Conservation (phyloP, 202 grass and related monocot genomes). For the Digitaria exilis region DNA sequence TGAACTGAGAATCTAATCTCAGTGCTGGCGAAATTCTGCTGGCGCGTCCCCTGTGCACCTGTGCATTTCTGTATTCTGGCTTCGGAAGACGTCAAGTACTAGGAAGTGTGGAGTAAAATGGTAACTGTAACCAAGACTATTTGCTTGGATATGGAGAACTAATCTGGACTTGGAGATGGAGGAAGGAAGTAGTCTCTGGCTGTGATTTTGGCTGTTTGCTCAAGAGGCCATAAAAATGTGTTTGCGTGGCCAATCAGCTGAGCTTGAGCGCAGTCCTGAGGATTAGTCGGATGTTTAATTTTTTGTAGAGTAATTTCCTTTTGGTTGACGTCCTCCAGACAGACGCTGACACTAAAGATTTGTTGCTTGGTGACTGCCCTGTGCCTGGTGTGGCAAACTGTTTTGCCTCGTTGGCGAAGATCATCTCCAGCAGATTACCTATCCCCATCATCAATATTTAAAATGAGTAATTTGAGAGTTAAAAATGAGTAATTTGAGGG, state of each 20-base stretch:
- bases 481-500: too few relatives aligned
- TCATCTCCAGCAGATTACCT: too few relatives aligned
- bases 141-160: background rate
- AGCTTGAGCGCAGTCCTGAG: background rate
- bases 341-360: too few relatives aligned
- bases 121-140: background rate
- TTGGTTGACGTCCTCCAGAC: too few relatives aligned
- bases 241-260: background rate
- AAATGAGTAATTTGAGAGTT: too few relatives aligned
- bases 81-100: background rate
- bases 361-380: too few relatives aligned
- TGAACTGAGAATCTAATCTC: background rate
- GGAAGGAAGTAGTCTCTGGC: background rate
- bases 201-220: background rate
- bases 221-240: background rate
- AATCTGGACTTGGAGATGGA: background rate
- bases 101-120: background rate
- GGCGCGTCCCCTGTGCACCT: background rate
- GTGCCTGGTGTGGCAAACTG: too few relatives aligned
- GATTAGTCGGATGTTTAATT: background rate
- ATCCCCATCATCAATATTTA: too few relatives aligned
- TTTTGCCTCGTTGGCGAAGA: too few relatives aligned
- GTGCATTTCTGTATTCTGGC: background rate
- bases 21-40: conserved; percentile 4
- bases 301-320: too few relatives aligned